Evolutionary conservation across 2,329 filamentous ascomycete species (phyloP).

Genomic region (Helicocarpus griseus): DNA sequence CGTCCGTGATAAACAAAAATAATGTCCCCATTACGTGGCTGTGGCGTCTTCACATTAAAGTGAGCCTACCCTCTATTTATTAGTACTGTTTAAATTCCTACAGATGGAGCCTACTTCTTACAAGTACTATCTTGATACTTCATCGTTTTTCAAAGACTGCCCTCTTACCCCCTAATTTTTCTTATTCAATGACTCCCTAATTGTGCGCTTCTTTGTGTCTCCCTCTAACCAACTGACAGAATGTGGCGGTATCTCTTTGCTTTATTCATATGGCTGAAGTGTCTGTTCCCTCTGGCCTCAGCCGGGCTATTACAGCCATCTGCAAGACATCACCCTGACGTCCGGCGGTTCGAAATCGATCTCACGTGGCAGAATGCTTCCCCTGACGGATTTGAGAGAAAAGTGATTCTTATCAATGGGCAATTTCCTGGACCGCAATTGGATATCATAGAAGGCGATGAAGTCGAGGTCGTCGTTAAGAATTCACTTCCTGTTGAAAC

Average conservation of each 20-base stretch:
- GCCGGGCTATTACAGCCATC: background rate
- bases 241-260: background rate
- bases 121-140: no score
- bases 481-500: conserved; percentile 12
- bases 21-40: no score
- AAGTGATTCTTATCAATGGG: conserved; percentile 13
- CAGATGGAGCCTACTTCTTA: no score
- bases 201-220: background rate
- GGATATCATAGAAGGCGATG: conserved; percentile 9
- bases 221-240: background rate
- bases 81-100: no score
- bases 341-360: background rate
- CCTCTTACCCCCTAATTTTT: no score
- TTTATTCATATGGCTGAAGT: background rate
- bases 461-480: conserved; percentile 11
- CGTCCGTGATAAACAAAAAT: no score
- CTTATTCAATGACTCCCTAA: background rate
- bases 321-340: background rate
- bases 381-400: conserved; percentile 15
- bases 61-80: no score
- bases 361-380: conserved; percentile 11
- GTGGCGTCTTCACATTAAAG: no score
- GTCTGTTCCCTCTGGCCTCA: background rate
- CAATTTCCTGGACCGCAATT: conserved; percentile 14
- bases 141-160: no score